Percentiles rank a stretch among this genome's conserved stretches.
phyloP scores from a whole-genome alignment of 2,329 filamentous ascomycete species.

The Rutstroemia sydowiana region DNA sequence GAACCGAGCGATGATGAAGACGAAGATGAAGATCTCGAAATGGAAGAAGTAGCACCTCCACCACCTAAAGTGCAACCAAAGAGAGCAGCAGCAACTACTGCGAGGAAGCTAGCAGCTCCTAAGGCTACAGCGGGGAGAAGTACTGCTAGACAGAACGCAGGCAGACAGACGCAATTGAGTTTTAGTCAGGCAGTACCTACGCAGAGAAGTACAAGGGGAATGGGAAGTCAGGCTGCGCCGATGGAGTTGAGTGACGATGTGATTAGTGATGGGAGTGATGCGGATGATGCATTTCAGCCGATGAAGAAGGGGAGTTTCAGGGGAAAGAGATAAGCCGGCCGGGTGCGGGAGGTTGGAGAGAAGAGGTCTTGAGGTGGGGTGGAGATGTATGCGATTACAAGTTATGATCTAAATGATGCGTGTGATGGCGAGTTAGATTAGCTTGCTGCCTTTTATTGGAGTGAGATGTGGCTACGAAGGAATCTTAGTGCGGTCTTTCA shows the following conservation, averaged over 20 bases:
- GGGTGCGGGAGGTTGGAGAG: not conserved
- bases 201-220: slow-evolving; percentile 4
- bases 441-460: no score
- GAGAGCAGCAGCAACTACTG: slow-evolving; percentile 19
- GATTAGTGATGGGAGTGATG: slow-evolving; percentile 42
- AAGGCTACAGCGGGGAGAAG: slow-evolving; percentile 24
- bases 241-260: slow-evolving; percentile 60
- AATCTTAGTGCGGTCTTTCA: no score
- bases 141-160: slow-evolving; percentile 38
- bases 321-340: not conserved
- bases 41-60: slow-evolving; percentile 38
- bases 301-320: slow-evolving; percentile 11
- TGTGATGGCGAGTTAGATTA: no score
- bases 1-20: slow-evolving; percentile 36
- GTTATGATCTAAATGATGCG: no score
- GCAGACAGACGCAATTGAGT: slow-evolving; percentile 42
- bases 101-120: slow-evolving; percentile 29
- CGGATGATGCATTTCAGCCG: slow-evolving; percentile 50
- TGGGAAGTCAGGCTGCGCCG: slow-evolving; percentile 21
- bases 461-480: no score
- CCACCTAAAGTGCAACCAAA: slow-evolving; percentile 31
- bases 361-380: not conserved
- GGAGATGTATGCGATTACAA: not conserved
- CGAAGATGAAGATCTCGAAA: slow-evolving; percentile 40
- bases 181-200: slow-evolving; percentile 39